These are phyloP conservation scores for Sanghuangporus baumii DNA, from an alignment of 1,284 basidiomycete species.

Conservation along the genomic window DNA sequence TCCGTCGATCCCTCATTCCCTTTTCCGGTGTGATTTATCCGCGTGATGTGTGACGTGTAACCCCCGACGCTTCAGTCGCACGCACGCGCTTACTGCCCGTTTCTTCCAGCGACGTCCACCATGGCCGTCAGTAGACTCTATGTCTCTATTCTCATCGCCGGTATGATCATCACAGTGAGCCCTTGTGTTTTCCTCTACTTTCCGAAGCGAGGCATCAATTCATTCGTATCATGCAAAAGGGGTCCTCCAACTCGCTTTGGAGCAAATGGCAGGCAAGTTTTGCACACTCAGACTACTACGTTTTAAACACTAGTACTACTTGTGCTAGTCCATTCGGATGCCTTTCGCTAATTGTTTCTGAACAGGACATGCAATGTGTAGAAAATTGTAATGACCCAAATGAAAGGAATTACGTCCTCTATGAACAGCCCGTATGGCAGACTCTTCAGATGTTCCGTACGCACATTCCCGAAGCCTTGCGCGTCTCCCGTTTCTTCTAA, in stretches of 20 bases:
- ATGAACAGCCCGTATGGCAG: conserved; percentile 92
- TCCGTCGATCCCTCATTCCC: not conserved
- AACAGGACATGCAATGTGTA: conserved; percentile 90
- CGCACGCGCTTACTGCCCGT: no score
- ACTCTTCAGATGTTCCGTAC: conserved; percentile 89
- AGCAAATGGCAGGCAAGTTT: conserved; percentile 67
- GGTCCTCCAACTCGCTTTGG: conserved; percentile 76
- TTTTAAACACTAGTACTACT: not conserved
- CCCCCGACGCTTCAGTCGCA: conserved; percentile 35
- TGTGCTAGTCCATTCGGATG: conserved; percentile 1
- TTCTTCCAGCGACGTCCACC: conserved; percentile 24
- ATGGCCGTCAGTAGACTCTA: conserved; percentile 25
- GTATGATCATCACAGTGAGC: conserved; percentile 75
- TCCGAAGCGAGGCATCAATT: not conserved
- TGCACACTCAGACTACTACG: conserved; percentile 13
- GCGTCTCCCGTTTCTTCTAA: conserved; percentile 22
- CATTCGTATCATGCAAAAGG: conserved; percentile 34
- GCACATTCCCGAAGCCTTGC: conserved; percentile 27
- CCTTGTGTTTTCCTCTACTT: not conserved
- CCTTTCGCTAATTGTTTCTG: not conserved
- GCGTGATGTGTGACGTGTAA: conserved; percentile 23
- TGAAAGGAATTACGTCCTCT: conserved; percentile 56
- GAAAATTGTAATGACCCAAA: conserved; percentile 74
- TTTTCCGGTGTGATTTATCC: not conserved
- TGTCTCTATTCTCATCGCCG: conserved; percentile 53